Evolutionary conservation across 2,329 filamentous ascomycete genomes (phyloP).

Genomic region (Plectosphaerella plurivora): DNA sequence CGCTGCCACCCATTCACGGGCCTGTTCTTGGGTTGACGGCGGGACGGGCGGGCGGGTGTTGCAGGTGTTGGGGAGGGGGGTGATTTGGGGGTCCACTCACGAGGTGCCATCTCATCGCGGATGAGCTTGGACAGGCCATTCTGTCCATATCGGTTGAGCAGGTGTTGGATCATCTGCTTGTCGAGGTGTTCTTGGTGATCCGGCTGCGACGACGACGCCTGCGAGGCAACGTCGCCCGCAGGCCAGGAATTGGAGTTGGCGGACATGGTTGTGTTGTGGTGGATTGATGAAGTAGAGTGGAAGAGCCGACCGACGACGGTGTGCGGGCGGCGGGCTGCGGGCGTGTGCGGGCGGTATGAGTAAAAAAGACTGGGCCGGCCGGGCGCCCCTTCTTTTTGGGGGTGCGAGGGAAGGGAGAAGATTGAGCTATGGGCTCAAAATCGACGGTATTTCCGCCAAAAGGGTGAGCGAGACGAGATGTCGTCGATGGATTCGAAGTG

Average conservation of each 20-base stretch:
- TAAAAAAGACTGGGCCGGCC: too few relatives aligned
- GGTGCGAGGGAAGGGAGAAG: neutral
- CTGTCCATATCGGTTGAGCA: constrained; percentile 25
- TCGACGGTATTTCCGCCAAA: neutral
- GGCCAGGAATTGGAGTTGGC: constrained; percentile 25
- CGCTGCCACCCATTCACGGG: too few relatives aligned
- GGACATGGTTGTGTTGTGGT: constrained; percentile 8
- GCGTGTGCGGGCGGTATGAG: neutral
- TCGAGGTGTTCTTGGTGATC: constrained; percentile 21
- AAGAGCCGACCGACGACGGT: neutral
- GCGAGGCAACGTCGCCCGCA: constrained; percentile 23
- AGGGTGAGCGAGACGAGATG: neutral
- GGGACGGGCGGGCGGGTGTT: too few relatives aligned
- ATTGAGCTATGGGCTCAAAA: neutral
- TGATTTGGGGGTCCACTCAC: constrained; percentile 18
- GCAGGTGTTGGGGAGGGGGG: neutral
- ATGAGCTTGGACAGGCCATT: constrained; percentile 26
- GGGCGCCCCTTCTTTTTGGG: too few relatives aligned
- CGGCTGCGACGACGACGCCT: constrained; percentile 18
- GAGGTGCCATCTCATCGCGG: constrained; percentile 22
- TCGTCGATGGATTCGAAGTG: neutral
- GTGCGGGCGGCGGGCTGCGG: neutral
- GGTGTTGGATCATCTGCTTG: constrained; percentile 28
- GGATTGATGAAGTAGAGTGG: neutral
- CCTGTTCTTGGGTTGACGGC: too few relatives aligned